phyloP scores from a whole-genome alignment of 2,329 filamentous ascomycete species.

The Fusarium brachygibbosum region DNA sequence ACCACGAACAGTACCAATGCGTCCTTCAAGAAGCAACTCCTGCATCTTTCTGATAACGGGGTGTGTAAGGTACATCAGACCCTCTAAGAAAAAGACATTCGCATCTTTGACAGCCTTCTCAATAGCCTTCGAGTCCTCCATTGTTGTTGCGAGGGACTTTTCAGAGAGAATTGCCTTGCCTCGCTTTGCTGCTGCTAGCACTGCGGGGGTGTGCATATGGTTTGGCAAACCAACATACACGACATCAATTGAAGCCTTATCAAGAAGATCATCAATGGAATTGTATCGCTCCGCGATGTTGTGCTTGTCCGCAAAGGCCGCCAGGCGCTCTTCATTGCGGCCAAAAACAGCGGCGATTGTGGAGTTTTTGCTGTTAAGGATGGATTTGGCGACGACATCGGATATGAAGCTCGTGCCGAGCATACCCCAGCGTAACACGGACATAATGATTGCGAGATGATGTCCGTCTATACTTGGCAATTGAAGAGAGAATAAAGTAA shows the following conservation, averaged over 20 bases:
- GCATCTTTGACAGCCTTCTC: conserved; percentile 2
- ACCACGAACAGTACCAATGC: conserved; percentile 5
- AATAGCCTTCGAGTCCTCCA: conserved; percentile 1
- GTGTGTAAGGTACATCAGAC: conserved; percentile 12
- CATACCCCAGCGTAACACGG: conserved; percentile 19
- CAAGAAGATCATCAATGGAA: conserved; percentile 4
- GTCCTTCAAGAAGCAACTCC: conserved; percentile 3
- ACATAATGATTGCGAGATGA: neutral
- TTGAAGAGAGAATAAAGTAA: too few species aligned
- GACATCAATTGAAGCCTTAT: conserved; percentile 18
- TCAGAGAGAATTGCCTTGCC: conserved; percentile 22
- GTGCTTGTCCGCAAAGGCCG: conserved; percentile 12
- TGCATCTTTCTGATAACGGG: conserved; percentile 15
- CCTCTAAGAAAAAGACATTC: conserved; percentile 14
- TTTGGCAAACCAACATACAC: conserved; percentile 26
- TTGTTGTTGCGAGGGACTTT: conserved; percentile 19
- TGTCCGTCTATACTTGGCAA: fast-evolving
- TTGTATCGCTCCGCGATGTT: conserved; percentile 9
- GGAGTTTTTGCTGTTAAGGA: conserved; percentile 16
- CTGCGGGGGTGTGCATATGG: conserved; percentile 28
- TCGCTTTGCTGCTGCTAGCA: conserved; percentile 22
- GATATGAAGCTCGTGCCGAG: conserved; percentile 31
- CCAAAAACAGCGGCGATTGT: conserved; percentile 19
- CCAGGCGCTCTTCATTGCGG: conserved; percentile 7
- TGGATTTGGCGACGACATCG: conserved; percentile 20